phyloP scores from a whole-genome alignment of 23 red algal species.

The Agarophyton chilense region DNA sequence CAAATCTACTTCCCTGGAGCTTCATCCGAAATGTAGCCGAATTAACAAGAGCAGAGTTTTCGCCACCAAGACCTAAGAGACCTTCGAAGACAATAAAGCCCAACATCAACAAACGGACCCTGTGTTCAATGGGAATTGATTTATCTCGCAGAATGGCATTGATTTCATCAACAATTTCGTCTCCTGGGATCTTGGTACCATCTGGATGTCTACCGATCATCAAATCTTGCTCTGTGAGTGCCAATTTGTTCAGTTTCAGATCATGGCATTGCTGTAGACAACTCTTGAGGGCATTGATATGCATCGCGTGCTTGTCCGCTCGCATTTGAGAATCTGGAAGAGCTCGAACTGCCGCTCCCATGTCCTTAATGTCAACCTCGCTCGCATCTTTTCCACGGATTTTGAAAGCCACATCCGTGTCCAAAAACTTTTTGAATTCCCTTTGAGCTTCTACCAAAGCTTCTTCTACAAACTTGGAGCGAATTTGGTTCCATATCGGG shows the following conservation, averaged over 20 bases:
- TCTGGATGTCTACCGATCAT: slow-evolving; percentile 61
- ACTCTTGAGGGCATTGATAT: slow-evolving; percentile 56
- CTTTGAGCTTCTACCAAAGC: slow-evolving; percentile 63
- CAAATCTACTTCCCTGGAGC: slow-evolving; percentile 28
- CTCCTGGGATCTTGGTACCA: slow-evolving; percentile 56
- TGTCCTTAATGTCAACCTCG: slow-evolving; percentile 79
- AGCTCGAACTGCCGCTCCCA: slow-evolving; percentile 83
- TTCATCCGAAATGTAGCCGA: slow-evolving; percentile 51
- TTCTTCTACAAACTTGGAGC: slow-evolving; percentile 73
- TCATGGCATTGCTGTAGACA: slow-evolving; percentile 56
- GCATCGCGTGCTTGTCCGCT: slow-evolving; percentile 80
- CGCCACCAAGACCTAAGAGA: slow-evolving; percentile 53
- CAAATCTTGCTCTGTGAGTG: slow-evolving; percentile 87
- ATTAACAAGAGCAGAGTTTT: slow-evolving; percentile 48
- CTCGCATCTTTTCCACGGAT: slow-evolving; percentile 64
- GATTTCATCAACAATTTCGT: slow-evolving; percentile 59
- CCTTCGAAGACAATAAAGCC: slow-evolving; percentile 64
- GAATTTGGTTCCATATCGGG: slow-evolving; percentile 60
- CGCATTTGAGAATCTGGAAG: slow-evolving; percentile 83
- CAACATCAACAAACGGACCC: slow-evolving; percentile 61
- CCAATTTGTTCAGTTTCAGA: slow-evolving; percentile 57
- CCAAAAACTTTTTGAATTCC: slow-evolving; percentile 72
- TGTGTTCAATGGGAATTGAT: slow-evolving; percentile 45
- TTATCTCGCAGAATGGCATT: slow-evolving; percentile 26
- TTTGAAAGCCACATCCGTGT: slow-evolving; percentile 73